Conservation (phyloP, 2,329 filamentous ascomycete species). For the Mycosphaerella arachidis region DNA sequence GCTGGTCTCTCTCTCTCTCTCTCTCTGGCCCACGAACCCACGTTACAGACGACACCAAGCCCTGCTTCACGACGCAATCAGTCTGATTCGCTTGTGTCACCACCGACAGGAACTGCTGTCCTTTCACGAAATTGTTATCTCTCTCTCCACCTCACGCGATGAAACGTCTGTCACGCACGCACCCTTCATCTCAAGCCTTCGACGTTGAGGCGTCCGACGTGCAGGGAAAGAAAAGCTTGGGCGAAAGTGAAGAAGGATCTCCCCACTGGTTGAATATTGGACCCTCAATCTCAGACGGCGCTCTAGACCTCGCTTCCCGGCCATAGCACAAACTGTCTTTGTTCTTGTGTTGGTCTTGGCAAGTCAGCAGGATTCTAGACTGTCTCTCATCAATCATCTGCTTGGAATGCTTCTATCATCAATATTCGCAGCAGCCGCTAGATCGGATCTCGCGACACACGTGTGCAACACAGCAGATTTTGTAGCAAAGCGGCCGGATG, state of each 20-base stretch:
- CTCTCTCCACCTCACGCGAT: too few species aligned
- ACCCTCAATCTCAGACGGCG: background rate
- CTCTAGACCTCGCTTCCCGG: background rate
- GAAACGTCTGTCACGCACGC: too few species aligned
- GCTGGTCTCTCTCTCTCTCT: background rate
- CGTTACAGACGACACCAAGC: background rate
- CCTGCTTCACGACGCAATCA: slow-evolving; percentile 3
- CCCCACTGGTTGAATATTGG: slow-evolving; percentile 4
- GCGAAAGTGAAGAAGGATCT: slow-evolving; percentile 1
- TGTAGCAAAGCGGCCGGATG: background rate
- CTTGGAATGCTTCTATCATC: background rate
- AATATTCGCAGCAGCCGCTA: background rate
- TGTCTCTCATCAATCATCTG: background rate
- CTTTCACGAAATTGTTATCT: background rate
- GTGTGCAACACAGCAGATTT: background rate
- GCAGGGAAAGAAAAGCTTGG: background rate
- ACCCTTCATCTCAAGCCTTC: too few species aligned
- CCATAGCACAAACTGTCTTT: background rate
- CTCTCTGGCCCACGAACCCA: background rate
- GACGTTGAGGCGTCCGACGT: background rate
- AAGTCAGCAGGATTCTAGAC: background rate
- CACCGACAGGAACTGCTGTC: slow-evolving; percentile 1
- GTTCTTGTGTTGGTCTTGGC: background rate
- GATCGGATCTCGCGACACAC: background rate
- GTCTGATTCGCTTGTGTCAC: slow-evolving; percentile 7